Conservation (phyloP, 257 asterid genomes). For the Datura wrightii region DNA sequence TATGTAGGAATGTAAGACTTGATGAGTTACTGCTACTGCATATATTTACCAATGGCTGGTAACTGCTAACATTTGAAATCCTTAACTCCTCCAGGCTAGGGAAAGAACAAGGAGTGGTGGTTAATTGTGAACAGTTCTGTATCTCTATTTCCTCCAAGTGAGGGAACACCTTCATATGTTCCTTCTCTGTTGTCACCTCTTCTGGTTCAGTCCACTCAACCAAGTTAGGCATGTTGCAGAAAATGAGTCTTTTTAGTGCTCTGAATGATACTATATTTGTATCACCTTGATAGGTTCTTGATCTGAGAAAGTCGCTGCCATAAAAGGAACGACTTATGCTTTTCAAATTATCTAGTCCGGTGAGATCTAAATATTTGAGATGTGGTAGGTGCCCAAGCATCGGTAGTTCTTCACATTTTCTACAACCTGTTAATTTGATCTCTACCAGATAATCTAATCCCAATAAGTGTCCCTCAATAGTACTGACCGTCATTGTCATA, state of each 20-base stretch:
- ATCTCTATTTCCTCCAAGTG: conserved; percentile 33
- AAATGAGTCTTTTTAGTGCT: conserved; percentile 23
- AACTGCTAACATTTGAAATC: not conserved
- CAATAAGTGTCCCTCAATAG: not conserved
- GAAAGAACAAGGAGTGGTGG: conserved; percentile 42
- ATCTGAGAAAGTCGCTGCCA: conserved; percentile 1
- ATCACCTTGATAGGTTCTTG: not conserved
- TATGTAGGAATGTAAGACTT: conserved; percentile 24
- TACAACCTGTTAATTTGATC: not conserved
- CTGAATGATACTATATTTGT: conserved; percentile 31
- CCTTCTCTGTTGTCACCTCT: not conserved
- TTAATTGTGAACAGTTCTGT: conserved; percentile 16
- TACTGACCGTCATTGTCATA: conserved; percentile 27
- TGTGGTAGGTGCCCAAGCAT: conserved; percentile 42
- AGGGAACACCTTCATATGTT: conserved; percentile 35
- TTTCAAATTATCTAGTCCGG: conserved; percentile 12
- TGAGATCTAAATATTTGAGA: conserved; percentile 27
- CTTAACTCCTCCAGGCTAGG: conserved; percentile 32
- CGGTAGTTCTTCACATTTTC: conserved; percentile 37
- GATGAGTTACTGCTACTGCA: conserved; percentile 22
- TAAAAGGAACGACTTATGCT: conserved; percentile 39
- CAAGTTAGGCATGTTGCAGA: conserved; percentile 32
- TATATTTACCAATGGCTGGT: conserved; percentile 25
- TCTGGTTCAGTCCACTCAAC: conserved; percentile 36
- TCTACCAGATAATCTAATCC: conserved; percentile 19